phyloP scores from a whole-genome alignment of 345 rosid genomes.

The Clausena lansium region DNA sequence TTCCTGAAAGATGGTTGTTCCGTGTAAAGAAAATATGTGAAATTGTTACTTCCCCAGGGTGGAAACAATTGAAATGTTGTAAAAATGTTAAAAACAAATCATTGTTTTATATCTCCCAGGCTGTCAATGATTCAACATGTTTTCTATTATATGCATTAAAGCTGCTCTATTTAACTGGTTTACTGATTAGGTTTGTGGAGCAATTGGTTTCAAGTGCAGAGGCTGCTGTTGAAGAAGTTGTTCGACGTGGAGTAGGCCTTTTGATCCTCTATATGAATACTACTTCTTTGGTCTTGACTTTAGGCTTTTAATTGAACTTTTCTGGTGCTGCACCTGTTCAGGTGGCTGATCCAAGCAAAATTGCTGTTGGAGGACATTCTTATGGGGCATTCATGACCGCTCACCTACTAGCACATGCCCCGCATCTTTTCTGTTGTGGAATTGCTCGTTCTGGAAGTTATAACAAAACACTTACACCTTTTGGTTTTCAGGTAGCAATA shows the following conservation, averaged over 20 bases:
- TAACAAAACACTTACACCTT: slow-evolving; percentile 96
- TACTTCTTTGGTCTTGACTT: not conserved
- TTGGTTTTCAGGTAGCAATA: slow-evolving; percentile 84
- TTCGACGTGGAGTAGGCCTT: slow-evolving; percentile 74
- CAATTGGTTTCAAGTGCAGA: slow-evolving; percentile 96
- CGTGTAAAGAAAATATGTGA: not conserved
- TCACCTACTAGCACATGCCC: slow-evolving; percentile 95
- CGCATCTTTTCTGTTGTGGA: slow-evolving; percentile 94
- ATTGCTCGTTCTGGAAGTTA: slow-evolving; percentile 98
- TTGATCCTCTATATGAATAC: slow-evolving; percentile 9
- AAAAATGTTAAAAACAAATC: no score
- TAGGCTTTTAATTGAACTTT: slow-evolving; percentile 15
- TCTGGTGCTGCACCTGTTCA: slow-evolving; percentile 28
- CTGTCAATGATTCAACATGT: no score
- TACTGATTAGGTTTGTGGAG: slow-evolving; percentile 71
- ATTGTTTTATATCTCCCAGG: no score
- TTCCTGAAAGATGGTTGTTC: no score
- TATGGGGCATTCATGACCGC: slow-evolving; percentile 99
- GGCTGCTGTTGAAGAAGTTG: slow-evolving; percentile 98
- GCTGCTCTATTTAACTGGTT: slow-evolving; percentile 2
- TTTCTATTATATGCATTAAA: no score
- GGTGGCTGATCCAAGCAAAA: slow-evolving; percentile 90
- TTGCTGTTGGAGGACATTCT: slow-evolving; percentile 97
- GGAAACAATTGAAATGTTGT: no score
- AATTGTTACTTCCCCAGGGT: not conserved